Conservation (phyloP, 768 basidiomycete species). For the Tubosaeta brunneosetosa region DNA sequence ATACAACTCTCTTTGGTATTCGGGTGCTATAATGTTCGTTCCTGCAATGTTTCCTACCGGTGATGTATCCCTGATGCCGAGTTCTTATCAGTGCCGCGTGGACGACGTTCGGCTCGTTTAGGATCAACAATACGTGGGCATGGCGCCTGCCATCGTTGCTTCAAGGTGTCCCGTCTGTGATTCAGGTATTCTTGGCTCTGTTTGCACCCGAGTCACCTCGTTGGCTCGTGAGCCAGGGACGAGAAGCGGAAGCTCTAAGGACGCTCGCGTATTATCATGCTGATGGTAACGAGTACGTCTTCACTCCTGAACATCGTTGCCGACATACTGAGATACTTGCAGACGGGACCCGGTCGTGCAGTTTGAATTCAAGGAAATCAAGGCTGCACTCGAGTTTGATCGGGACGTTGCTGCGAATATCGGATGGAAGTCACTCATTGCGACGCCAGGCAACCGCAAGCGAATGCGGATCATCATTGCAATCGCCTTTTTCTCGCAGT, state of each 20-base stretch:
- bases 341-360: conserved; percentile 62
- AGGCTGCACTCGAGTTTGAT: conserved; percentile 71
- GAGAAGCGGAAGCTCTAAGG: conserved; percentile 58
- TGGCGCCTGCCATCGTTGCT: conserved; percentile 79
- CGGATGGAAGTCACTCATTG: conserved; percentile 65
- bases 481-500: conserved; percentile 69
- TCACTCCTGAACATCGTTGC: not conserved
- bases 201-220: conserved; percentile 81
- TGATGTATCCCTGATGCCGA: not conserved
- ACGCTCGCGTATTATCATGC: conserved; percentile 82
- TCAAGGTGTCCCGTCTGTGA: conserved; percentile 64
- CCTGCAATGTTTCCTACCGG: not conserved
- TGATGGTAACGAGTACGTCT: conserved; percentile 55
- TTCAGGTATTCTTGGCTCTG: conserved; percentile 63
- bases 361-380: conserved; percentile 80
- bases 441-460: conserved; percentile 62
- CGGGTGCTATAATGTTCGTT: conserved; percentile 68
- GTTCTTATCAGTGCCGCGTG: conserved; percentile 54
- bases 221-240: conserved; percentile 74
- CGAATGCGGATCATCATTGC: conserved; percentile 65
- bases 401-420: conserved; percentile 51
- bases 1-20: conserved; percentile 85
- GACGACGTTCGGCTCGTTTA: conserved; percentile 79
- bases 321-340: not conserved
- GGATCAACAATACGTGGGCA: conserved; percentile 61